Conservation (phyloP, 257 asterid species). For the Nicotiana paniculata region DNA sequence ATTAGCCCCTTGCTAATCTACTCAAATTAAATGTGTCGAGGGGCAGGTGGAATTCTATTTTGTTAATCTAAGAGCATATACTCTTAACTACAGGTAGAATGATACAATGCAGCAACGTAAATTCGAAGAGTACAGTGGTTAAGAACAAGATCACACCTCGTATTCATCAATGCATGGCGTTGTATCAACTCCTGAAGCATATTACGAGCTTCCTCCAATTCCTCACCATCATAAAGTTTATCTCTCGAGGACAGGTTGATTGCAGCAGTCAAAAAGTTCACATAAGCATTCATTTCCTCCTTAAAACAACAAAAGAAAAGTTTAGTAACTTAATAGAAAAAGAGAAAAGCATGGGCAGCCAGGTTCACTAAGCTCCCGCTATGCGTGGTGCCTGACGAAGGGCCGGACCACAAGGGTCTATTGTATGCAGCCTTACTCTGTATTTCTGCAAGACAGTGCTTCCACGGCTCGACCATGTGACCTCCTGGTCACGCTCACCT, state of each 20-base stretch:
- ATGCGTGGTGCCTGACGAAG: no score
- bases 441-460: no score
- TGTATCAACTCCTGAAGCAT: conserved; percentile 20
- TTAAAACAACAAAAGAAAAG: neutral
- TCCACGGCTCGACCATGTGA: no score
- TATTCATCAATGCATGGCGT: conserved; percentile 1
- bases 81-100: neutral
- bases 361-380: no score
- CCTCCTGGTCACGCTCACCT: no score
- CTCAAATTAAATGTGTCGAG: neutral
- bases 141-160: conserved; percentile 11
- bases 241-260: conserved; percentile 1
- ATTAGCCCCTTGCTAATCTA: no score
- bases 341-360: neutral
- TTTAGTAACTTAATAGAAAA: neutral
- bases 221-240: conserved; percentile 12
- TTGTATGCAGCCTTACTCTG: no score
- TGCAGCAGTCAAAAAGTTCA: conserved; percentile 5
- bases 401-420: no score
- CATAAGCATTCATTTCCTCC: conserved; percentile 13
- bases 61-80: neutral
- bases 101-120: neutral
- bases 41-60: neutral
- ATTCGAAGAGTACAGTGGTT: neutral
- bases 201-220: neutral